Conservation (phyloP, 1,139 yeast genomes). For the Saccharomyces pastorianus region DNA sequence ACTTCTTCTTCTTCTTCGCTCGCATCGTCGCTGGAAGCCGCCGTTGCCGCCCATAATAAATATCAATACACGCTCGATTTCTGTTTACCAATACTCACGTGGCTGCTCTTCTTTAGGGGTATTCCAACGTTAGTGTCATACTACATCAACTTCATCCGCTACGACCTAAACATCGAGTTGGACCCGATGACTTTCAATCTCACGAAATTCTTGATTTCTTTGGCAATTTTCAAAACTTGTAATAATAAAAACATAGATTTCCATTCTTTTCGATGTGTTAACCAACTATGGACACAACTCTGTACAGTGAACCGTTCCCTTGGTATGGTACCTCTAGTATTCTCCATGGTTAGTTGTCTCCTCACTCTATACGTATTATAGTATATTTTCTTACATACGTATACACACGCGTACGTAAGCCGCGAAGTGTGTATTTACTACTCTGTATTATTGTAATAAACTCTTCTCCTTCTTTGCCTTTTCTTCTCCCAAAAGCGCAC, state of each 20-base stretch:
- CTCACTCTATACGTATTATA: conserved; percentile 20
- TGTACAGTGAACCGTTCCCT: conserved; percentile 11
- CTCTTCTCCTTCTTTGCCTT: background rate
- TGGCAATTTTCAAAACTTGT: conserved; percentile 1
- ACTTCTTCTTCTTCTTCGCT: background rate
- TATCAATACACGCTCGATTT: background rate
- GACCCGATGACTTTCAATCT: conserved; percentile 29
- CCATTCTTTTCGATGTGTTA: background rate
- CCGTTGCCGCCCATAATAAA: background rate
- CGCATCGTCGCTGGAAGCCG: conserved; percentile 1
- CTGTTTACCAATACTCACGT: conserved; percentile 8
- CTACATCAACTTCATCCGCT: conserved; percentile 29
- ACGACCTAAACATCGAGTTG: conserved; percentile 22
- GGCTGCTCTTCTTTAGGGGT: conserved; percentile 17
- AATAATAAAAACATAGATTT: background rate
- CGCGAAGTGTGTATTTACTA: background rate
- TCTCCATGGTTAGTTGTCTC: conserved; percentile 17
- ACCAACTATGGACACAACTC: conserved; percentile 6
- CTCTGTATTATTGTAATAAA: conserved; percentile 1
- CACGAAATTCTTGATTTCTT: conserved; percentile 16
- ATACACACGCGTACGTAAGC: conserved; percentile 2
- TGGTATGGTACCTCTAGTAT: conserved; percentile 20
- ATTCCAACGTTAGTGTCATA: conserved; percentile 23
- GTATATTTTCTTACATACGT: conserved; percentile 7
- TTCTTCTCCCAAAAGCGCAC: background rate